phyloP scores from a whole-genome alignment of 768 basidiomycete species.

The Trametes maxima region DNA sequence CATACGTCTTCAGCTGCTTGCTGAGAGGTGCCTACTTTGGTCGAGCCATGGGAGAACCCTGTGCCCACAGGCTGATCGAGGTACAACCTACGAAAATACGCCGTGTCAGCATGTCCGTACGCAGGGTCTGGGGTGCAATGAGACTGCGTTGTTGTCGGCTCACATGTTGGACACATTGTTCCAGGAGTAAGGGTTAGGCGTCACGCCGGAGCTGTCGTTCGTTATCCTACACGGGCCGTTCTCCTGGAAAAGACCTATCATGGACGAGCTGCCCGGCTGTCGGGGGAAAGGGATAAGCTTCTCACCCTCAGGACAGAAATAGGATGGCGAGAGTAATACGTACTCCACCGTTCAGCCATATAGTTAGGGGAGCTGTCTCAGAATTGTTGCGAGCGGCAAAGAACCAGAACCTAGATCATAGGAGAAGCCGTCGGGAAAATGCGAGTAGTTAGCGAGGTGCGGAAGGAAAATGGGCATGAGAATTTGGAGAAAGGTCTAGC shows the following conservation, averaged over 20 bases:
- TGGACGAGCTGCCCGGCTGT: conserved; percentile 43
- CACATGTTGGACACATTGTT: conserved; percentile 56
- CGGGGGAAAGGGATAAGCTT: neutral
- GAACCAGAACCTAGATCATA: conserved; percentile 61
- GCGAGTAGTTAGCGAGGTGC: conserved; percentile 1
- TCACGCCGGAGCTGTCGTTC: conserved; percentile 53
- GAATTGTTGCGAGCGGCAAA: conserved; percentile 66
- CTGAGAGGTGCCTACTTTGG: conserved; percentile 53
- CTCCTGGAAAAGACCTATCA: conserved; percentile 45
- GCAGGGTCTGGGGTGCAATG: neutral
- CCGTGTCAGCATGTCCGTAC: neutral
- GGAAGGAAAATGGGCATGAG: neutral
- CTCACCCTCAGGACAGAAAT: neutral
- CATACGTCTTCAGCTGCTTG: conserved; percentile 60
- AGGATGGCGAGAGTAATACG: conserved; percentile 16
- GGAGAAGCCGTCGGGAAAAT: neutral
- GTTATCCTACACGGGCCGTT: conserved; percentile 48
- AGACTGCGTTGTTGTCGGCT: neutral
- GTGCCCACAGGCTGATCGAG: conserved; percentile 66
- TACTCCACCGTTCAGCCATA: conserved; percentile 67
- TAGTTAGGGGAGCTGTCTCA: conserved; percentile 57
- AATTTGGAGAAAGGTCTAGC: neutral
- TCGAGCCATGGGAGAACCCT: conserved; percentile 62
- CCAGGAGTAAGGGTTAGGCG: conserved; percentile 59
- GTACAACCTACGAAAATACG: conserved; percentile 41